Evolutionary conservation across 148 eudicot genomes (phyloP).

Genomic region (Diospyros lotus): DNA sequence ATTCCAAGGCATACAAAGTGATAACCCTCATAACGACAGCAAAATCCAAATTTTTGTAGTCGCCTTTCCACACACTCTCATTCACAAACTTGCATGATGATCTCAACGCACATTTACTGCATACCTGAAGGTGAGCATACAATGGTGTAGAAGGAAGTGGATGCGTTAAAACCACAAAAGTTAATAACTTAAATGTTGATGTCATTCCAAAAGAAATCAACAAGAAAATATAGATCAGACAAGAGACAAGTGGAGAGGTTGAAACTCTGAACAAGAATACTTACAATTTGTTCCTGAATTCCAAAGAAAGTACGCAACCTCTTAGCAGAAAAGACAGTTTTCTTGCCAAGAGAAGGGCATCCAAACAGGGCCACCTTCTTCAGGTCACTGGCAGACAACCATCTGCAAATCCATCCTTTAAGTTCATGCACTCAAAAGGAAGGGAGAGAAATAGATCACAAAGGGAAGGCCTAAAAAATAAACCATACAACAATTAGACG

Average conservation of each 20-base stretch:
- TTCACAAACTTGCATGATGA: conserved; percentile 57
- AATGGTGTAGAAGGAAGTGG: neutral
- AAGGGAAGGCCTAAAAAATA: no score
- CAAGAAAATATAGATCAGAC: no score
- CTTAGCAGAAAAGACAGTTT: conserved; percentile 56
- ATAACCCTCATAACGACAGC: conserved; percentile 55
- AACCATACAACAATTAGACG: no score
- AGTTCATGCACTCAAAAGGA: no score
- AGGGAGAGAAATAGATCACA: no score
- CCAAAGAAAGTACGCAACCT: conserved; percentile 48
- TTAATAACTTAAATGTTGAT: neutral
- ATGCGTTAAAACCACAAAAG: no score
- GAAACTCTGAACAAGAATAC: conserved; percentile 2
- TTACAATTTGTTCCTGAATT: conserved; percentile 54
- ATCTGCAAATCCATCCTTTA: no score
- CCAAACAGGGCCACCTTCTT: conserved; percentile 68
- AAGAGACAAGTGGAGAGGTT: no score
- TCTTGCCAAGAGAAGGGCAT: conserved; percentile 60
- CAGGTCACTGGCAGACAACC: conserved; percentile 38
- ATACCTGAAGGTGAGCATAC: conserved; percentile 43
- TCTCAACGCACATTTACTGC: conserved; percentile 49
- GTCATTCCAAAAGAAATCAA: neutral
- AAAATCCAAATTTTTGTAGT: conserved; percentile 34
- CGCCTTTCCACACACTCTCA: conserved; percentile 32
- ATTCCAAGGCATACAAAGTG: conserved; percentile 52